Conservation (phyloP, 306 rosid species). For the Pterocarpus santalinus region DNA sequence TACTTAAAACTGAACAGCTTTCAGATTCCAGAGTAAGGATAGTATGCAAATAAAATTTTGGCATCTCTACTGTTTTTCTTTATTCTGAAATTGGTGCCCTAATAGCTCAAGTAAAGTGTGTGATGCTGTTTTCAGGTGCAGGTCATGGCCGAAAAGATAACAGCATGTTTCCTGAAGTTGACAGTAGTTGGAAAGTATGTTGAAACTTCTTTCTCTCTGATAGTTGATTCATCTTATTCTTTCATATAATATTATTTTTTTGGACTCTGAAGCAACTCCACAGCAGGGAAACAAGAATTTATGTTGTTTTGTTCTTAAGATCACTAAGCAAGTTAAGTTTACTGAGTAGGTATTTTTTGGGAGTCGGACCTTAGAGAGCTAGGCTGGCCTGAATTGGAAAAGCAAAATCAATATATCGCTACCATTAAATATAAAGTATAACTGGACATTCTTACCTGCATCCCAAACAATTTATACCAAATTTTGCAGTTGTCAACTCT, state of each 20-base stretch:
- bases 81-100: constrained; percentile 18
- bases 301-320: not conserved
- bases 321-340: constrained; percentile 14
- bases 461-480: constrained; percentile 19
- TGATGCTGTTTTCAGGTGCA: constrained; percentile 68
- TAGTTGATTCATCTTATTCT: constrained; percentile 40
- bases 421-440: not conserved
- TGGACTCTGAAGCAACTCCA: constrained; percentile 22
- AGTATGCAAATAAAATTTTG: not conserved
- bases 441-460: constrained; percentile 17
- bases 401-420: constrained; percentile 13
- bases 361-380: constrained; percentile 31
- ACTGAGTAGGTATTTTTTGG: constrained; percentile 33
- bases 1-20: not conserved
- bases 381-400: constrained; percentile 21
- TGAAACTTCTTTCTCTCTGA: constrained; percentile 20
- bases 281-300: not conserved
- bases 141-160: constrained; percentile 70
- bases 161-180: constrained; percentile 91
- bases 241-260: constrained; percentile 25
- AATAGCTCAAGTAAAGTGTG: constrained; percentile 30
- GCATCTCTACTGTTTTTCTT: constrained; percentile 10
- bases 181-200: constrained; percentile 92
- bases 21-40: constrained; percentile 19
- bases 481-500: not conserved